These are phyloP conservation scores for Cercophora samala DNA, from an alignment of 495 filamentous ascomycete species.

Conservation along the genomic window DNA sequence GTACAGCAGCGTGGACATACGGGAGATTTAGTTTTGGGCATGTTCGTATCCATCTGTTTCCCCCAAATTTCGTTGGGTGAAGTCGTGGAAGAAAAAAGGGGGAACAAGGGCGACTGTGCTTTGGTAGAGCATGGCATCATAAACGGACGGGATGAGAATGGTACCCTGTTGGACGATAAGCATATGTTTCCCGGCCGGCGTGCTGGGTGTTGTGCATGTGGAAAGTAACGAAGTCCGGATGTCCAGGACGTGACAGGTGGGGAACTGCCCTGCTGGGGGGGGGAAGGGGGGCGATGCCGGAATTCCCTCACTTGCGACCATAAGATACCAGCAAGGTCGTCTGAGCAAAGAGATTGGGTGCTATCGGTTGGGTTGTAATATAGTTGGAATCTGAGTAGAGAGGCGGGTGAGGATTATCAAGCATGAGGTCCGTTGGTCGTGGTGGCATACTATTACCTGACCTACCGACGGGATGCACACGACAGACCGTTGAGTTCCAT, in stretches of 20 bases:
- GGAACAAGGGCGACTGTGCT: too few species aligned
- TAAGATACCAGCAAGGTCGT: not conserved
- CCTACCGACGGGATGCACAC: not conserved
- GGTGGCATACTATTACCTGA: too few species aligned
- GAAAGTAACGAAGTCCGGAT: not conserved
- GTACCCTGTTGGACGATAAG: not conserved
- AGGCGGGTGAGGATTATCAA: not conserved
- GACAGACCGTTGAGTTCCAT: not conserved
- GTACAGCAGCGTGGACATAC: too few species aligned
- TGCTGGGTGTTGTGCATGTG: not conserved
- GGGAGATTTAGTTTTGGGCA: too few species aligned
- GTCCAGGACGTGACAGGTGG: conserved; percentile 12
- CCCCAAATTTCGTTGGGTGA: too few species aligned
- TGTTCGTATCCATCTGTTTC: too few species aligned
- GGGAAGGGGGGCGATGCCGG: not conserved
- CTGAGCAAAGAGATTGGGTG: not conserved
- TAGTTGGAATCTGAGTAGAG: not conserved
- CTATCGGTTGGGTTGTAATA: not conserved
- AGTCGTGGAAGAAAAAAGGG: too few species aligned
- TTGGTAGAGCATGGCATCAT: not conserved
- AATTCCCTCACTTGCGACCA: not conserved
- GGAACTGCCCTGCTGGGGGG: not conserved
- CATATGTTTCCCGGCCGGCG: not conserved
- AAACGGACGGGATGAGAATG: not conserved
- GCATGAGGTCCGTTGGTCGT: too few species aligned